These are phyloP conservation scores for Dendrocalamus sinicus DNA, from an alignment of 176 grass and related monocot genomes.

Conservation along the genomic window DNA sequence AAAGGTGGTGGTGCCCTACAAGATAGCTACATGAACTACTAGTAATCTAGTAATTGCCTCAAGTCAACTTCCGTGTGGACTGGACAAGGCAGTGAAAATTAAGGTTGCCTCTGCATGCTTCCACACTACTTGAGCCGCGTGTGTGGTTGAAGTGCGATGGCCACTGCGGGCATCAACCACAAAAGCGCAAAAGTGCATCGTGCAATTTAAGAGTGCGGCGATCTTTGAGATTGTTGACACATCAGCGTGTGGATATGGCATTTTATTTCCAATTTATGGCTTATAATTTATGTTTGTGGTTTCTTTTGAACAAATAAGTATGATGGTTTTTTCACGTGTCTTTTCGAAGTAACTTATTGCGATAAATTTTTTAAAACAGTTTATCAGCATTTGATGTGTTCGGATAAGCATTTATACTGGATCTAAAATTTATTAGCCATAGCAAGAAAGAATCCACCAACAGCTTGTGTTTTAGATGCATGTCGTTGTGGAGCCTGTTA, in stretches of 20 bases:
- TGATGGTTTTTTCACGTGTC: too few species aligned
- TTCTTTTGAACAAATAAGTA: too few species aligned
- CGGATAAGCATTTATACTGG: too few species aligned
- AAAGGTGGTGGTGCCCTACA: neutral
- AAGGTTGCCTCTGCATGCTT: neutral
- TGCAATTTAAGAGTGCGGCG: neutral
- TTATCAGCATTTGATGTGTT: too few species aligned
- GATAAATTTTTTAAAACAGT: too few species aligned
- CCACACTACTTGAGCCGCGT: neutral
- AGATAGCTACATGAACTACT: too few species aligned
- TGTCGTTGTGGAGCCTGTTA: neutral
- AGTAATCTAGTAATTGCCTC: neutral
- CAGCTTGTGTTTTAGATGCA: neutral
- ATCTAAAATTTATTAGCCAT: too few species aligned
- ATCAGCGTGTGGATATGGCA: neutral
- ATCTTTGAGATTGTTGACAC: neutral
- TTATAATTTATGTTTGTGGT: too few species aligned
- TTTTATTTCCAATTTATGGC: too few species aligned
- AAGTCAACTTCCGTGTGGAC: conserved; percentile 22
- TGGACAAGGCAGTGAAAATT: conserved; percentile 6
- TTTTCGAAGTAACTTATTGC: too few species aligned
- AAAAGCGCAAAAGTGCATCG: neutral
- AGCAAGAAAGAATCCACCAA: too few species aligned
- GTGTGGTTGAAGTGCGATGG: neutral
- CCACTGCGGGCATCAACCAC: neutral